Evolutionary conservation across 2,329 filamentous ascomycete species (phyloP).

Genomic region (Ceratocystis ficicola): DNA sequence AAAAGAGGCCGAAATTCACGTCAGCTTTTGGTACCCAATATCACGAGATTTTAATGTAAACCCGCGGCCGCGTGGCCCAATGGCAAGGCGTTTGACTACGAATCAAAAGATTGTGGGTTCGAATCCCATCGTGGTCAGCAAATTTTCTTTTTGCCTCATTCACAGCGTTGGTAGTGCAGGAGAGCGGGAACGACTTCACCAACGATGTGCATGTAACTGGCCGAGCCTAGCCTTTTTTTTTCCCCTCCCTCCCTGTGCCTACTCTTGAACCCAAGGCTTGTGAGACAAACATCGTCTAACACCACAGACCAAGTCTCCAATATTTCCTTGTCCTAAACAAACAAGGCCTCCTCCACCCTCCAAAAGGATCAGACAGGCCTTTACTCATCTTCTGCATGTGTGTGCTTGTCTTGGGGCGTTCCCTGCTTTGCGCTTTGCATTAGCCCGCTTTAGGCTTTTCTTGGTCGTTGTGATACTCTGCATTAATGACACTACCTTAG

Average conservation of each 20-base stretch:
- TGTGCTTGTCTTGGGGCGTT: neutral
- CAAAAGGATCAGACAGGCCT: neutral
- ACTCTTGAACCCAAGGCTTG: neutral
- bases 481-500: neutral
- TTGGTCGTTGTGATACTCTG: neutral
- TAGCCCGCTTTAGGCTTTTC: neutral
- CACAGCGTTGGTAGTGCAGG: neutral
- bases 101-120: slow-evolving; percentile 21
- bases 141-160: neutral
- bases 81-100: slow-evolving; percentile 21
- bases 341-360: neutral
- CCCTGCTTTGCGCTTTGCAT: neutral
- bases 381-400: neutral
- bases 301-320: neutral
- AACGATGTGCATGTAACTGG: neutral
- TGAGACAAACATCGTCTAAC: neutral
- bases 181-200: neutral
- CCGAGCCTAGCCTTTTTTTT: neutral
- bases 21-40: no score
- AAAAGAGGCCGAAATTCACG: neutral
- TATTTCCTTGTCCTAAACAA: neutral
- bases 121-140: slow-evolving; percentile 19
- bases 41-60: neutral
- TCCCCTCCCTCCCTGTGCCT: neutral
- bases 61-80: slow-evolving; percentile 18